Evolutionary conservation across 345 rosid genomes (phyloP).

Genomic region (Eucalyptus caleyi): DNA sequence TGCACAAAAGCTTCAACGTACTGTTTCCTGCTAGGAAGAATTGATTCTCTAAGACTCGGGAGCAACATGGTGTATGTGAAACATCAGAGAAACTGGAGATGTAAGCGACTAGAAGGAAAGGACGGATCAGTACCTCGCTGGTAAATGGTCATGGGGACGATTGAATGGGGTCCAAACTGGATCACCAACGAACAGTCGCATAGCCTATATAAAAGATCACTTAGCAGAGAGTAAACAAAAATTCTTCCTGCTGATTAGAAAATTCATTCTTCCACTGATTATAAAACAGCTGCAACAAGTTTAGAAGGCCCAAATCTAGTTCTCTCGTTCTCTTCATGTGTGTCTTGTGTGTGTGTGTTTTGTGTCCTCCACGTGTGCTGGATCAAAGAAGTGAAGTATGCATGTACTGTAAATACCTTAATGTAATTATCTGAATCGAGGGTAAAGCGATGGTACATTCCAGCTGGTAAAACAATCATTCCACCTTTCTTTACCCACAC

Average conservation of each 20-base stretch:
- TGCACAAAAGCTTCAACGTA: constrained; percentile 44
- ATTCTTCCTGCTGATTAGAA: neutral
- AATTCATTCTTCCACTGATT: neutral
- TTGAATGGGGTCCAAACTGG: constrained; percentile 92
- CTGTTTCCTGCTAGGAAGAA: constrained; percentile 49
- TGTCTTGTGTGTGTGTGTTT: neutral
- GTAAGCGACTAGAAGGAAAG: neutral
- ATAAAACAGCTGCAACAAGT: neutral
- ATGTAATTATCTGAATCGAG: constrained; percentile 65
- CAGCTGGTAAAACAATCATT: constrained; percentile 83
- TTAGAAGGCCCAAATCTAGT: neutral
- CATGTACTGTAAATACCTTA: constrained; percentile 28
- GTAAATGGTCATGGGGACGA: constrained; percentile 82
- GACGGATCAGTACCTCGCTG: constrained; percentile 44
- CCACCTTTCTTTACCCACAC: constrained; percentile 87
- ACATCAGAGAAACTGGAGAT: neutral
- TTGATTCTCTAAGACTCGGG: neutral
- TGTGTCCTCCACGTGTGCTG: neutral
- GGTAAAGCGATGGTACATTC: constrained; percentile 80
- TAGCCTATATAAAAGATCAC: constrained; percentile 35
- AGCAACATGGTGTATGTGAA: neutral
- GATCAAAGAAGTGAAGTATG: neutral
- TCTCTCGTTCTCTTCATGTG: neutral
- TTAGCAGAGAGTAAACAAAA: neutral
- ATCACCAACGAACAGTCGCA: constrained; percentile 83